Percentiles rank a stretch among this genome's conserved stretches.
Evolutionary conservation across 441 rosid species (phyloP).

Genomic region (Eruca vesicaria): DNA sequence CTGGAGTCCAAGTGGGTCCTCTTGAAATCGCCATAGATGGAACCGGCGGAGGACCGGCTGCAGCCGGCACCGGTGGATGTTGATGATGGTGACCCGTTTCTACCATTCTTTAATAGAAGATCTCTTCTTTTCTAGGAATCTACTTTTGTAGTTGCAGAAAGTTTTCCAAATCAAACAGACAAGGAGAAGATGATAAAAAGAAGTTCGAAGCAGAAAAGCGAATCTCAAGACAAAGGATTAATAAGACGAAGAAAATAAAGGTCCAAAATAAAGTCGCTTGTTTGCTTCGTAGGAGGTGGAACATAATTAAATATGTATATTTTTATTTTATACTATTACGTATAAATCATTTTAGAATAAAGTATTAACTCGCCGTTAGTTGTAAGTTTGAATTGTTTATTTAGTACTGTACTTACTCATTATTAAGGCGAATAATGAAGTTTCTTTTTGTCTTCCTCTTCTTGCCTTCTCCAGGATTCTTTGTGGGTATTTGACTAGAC

Average conservation of each 20-base stretch:
- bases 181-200: slow-evolving; percentile 33
- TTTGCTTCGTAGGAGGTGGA: slow-evolving; percentile 20
- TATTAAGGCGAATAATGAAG: neutral
- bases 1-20: slow-evolving; percentile 75
- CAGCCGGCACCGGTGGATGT: slow-evolving; percentile 47
- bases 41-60: slow-evolving; percentile 38
- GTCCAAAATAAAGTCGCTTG: slow-evolving; percentile 14
- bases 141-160: slow-evolving; percentile 23
- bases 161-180: slow-evolving; percentile 41
- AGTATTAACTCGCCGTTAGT: neutral
- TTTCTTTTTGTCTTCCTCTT: neutral
- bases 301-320: neutral
- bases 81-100: slow-evolving; percentile 53
- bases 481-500: neutral
- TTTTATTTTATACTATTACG: neutral
- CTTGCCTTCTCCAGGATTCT: neutral
- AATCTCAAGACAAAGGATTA: slow-evolving; percentile 35
- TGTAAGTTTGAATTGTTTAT: neutral
- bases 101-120: slow-evolving; percentile 42
- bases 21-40: slow-evolving; percentile 45
- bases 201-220: slow-evolving; percentile 28
- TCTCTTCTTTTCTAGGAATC: slow-evolving; percentile 21
- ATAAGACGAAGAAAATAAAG: neutral
- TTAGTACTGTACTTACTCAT: neutral
- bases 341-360: neutral